Evolutionary conservation across 129 eudicot species (phyloP).

Genomic region (Calendula officinalis): DNA sequence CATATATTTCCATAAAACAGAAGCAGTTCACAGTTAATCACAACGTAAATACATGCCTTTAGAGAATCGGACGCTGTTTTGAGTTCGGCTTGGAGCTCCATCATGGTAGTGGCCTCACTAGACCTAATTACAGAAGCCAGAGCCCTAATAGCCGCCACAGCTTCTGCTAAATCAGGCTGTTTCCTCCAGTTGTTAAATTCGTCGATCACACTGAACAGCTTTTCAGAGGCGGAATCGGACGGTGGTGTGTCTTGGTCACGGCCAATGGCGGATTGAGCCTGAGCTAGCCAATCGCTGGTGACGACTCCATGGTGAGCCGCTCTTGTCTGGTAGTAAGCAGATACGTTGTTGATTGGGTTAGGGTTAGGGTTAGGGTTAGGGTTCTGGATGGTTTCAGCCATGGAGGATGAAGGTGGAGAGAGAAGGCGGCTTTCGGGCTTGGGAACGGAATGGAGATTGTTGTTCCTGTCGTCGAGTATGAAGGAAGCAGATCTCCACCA

Average conservation of each 20-base stretch:
- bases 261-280: constrained; percentile 79
- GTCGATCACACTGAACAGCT: constrained; percentile 57
- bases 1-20: neutral
- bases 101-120: constrained; percentile 78
- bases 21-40: neutral
- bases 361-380: constrained; percentile 58
- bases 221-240: constrained; percentile 27
- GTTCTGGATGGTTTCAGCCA: constrained; percentile 41
- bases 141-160: constrained; percentile 97
- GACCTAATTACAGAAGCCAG: constrained; percentile 83
- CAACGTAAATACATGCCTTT: constrained; percentile 38
- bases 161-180: constrained; percentile 94
- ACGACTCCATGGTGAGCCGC: constrained; percentile 91
- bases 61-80: constrained; percentile 79
- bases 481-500: constrained; percentile 91
- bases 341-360: constrained; percentile 44
- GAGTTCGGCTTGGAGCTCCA: constrained; percentile 90
- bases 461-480: constrained; percentile 74
- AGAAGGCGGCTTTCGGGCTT: constrained; percentile 43
- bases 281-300: constrained; percentile 92
- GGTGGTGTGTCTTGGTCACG: constrained; percentile 18
- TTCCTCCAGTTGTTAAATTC: constrained; percentile 79
- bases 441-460: constrained; percentile 21
- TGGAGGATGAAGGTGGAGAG: constrained; percentile 39
- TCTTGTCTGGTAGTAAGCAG: constrained; percentile 78